phyloP scores from a whole-genome alignment of 345 rosid genomes.

The Citrus glauca region DNA sequence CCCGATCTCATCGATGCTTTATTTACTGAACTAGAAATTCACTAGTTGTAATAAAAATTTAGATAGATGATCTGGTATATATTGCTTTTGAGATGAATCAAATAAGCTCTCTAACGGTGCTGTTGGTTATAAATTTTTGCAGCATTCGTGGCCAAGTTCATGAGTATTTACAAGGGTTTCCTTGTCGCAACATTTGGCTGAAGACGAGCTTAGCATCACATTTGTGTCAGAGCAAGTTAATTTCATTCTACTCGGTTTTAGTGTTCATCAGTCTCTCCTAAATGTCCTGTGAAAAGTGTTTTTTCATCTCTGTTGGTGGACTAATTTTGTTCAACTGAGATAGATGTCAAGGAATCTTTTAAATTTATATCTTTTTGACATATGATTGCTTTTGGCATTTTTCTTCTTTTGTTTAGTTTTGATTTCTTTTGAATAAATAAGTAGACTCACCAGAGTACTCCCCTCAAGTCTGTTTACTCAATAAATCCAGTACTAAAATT shows the following conservation, averaged over 20 bases:
- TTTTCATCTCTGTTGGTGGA: not conserved
- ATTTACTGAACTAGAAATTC: not conserved
- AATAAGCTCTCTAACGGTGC: not conserved
- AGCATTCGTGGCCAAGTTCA: constrained; percentile 94
- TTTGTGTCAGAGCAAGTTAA: not conserved
- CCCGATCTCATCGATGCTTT: no score
- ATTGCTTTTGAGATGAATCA: not conserved
- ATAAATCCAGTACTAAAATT: no score
- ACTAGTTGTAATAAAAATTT: not conserved
- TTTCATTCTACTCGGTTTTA: not conserved
- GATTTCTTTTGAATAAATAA: no score
- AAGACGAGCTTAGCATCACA: constrained; percentile 14
- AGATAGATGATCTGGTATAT: not conserved
- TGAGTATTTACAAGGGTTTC: constrained; percentile 87
- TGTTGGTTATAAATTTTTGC: constrained; percentile 21
- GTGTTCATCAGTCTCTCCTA: not conserved
- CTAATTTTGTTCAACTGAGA: not conserved
- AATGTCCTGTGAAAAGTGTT: not conserved
- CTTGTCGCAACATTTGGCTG: constrained; percentile 80
- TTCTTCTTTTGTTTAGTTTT: no score
- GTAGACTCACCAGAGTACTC: no score
- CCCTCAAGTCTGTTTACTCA: no score
- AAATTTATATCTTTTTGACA: no score
- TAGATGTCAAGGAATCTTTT: not conserved
- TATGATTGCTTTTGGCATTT: no score